Evolutionary conservation across 345 rosid genomes (phyloP), one percentile per base, ranked within the genome.

Genomic region (Melastoma malabathricum): DNA sequence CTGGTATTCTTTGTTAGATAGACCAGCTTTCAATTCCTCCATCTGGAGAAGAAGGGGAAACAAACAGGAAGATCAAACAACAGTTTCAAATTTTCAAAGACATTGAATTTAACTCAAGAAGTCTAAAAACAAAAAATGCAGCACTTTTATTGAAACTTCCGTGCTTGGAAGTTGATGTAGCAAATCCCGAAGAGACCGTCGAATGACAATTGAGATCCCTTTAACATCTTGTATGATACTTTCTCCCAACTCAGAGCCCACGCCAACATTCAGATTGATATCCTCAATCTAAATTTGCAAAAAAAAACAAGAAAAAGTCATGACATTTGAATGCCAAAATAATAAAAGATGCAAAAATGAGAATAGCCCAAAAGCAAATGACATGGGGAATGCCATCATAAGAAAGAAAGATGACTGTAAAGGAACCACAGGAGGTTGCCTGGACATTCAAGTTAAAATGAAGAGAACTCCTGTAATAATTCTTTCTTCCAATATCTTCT

Each of bases 231-330:
- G 89, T 63, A 92, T 77, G 63, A 84, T 92, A 81, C 86, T 87
- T 75, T 82, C 95, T 57, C 96, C 89, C 58, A 92, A 27, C 47
- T 84, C 81, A 34, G 67, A 65, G 65, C 86, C 95, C 56, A 72
- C 61, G 43, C 93, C 96, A 58, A 87, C 90, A 74, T 92, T 92
- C 60, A 92, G 77, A 76, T 84, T 87, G 76, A 92, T 84, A 59
- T 92, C 94, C 72, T 80, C 80, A 56, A 92, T 84, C 98, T 92
- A 67, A 51, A 47, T 44, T 38, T 18, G 3, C 2, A 22, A 18
- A 54, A 1, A 18, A 0, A 17, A 22, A 38, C 38, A 1, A 19
- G 13, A 39, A 9, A 38, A 18, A 20, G 55, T 27, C 31, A 41
- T 31, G 18, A 34, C 0, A 10, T 20, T 19, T 53, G 1, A 55